phyloP scores from a whole-genome alignment of 192 early-diverging fungal genomes.

The Dissophora globulifera region DNA sequence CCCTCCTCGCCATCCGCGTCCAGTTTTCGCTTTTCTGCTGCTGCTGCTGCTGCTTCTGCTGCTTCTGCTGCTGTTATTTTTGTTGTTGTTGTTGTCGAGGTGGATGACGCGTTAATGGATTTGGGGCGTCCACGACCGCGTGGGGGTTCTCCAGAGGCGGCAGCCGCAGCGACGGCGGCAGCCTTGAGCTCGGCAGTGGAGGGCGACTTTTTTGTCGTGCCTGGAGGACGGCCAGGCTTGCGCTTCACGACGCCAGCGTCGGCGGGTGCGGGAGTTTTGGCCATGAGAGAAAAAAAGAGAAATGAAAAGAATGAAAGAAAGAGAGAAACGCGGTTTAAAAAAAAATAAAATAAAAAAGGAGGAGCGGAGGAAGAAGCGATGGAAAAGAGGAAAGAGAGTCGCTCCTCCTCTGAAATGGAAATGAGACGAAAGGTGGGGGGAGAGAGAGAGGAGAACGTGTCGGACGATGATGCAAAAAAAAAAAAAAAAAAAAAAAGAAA shows the following conservation, averaged over 20 bases:
- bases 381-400: neutral
- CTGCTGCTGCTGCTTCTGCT: no score
- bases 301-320: no score
- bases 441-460: neutral
- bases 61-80: no score
- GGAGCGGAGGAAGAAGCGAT: neutral
- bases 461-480: neutral
- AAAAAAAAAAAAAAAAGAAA: neutral
- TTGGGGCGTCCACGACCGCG: slow-evolving; percentile 23
- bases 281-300: no score
- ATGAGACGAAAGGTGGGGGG: neutral
- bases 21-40: no score
- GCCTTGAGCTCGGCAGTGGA: neutral
- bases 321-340: no score
- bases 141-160: neutral
- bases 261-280: neutral
- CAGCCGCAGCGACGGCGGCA: neutral
- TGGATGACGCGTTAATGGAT: no score
- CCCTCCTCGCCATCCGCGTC: no score
- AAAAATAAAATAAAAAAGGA: neutral
- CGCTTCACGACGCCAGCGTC: slow-evolving; percentile 1
- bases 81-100: slow-evolving; percentile 10
- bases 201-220: neutral
- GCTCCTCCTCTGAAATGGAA: no score
- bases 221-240: neutral